These are phyloP conservation scores for Kwoniella shandongensis DNA, from an alignment of 768 basidiomycete species.

Conservation along the genomic window DNA sequence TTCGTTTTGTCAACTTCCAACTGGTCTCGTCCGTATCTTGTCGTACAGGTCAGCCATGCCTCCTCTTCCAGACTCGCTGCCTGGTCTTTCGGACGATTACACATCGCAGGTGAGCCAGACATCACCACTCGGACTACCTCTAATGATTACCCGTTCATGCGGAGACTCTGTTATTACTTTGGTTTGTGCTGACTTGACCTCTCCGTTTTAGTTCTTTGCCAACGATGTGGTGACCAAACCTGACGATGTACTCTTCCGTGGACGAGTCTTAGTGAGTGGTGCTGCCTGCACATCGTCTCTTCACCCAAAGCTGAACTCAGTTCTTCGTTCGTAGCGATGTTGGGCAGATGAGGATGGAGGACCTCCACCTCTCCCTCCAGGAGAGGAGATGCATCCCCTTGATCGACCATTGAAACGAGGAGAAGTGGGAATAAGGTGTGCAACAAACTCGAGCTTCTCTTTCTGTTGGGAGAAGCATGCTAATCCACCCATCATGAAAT, in stretches of 20 bases:
- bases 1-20: background rate
- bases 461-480: too few relatives aligned
- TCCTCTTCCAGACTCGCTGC: constrained; percentile 25
- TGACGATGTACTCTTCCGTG: constrained; percentile 53
- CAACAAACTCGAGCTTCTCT: background rate
- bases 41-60: constrained; percentile 7
- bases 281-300: background rate
- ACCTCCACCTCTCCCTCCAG: constrained; percentile 24
- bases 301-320: constrained; percentile 6
- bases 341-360: constrained; percentile 84
- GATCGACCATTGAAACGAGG: constrained; percentile 73
- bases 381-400: constrained; percentile 59
- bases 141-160: too few relatives aligned
- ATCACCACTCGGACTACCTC: background rate
- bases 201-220: constrained; percentile 60
- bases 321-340: constrained; percentile 62
- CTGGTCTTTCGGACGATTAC: constrained; percentile 38
- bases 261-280: constrained; percentile 69
- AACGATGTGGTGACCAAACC: constrained; percentile 65
- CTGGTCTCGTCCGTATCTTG: background rate
- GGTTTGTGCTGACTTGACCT: background rate
- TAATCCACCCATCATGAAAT: background rate
- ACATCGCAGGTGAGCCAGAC: constrained; percentile 25
- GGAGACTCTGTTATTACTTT: too few relatives aligned
- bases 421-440: constrained; percentile 74